Evolutionary conservation across 495 filamentous ascomycete species (phyloP), one percentile per base, ranked within the genome.

Genomic region (Letharia columbiana): DNA sequence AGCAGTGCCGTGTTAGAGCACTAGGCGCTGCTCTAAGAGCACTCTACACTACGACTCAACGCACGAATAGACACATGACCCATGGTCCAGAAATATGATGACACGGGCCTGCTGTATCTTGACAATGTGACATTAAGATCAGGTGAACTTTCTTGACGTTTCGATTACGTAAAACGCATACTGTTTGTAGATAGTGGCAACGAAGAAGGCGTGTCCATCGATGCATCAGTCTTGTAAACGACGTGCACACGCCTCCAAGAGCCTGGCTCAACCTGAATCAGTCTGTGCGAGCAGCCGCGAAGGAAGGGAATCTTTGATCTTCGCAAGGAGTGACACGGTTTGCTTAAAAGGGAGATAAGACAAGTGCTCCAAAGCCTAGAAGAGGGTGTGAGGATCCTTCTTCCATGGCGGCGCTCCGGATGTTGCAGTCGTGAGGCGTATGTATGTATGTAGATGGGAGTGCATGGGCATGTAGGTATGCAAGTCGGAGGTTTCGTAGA

Each of bases 101-200:
- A 54, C 50, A 0, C 1, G 50, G 11, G 12, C 50, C 17, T 33
- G 12, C 33, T 33, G 28, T 54, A 13, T 31, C 50, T 31, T 37
- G 54, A 57, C 33, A 57, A 33, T 57, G 54, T 57, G 54, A 57
- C 54, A 7, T 20, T 3, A 57, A 18, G 15, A 57, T 37, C 31
- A 57, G 6, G 6, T n/a, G 33, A 57, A 57, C 33, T n/a, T 52
- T 6, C n/a, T 4, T 52, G 23, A 31, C 49, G 23, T 37, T 23
- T 37, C 23, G 1, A 1, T 28, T 28, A 28, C 23, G 23, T 28
- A 28, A 28, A 20, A 23, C 11, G 15, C 28, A 49, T 23, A 5
- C 23, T 6, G 6, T 28, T 11, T 31, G 17, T 6, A 56, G 47
- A 54, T 56, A 63, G 47, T 63, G 62, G 62, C 49, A 63, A 63